Conservation (phyloP, 139 green algal species). For the Chlorella sorokiniana region DNA sequence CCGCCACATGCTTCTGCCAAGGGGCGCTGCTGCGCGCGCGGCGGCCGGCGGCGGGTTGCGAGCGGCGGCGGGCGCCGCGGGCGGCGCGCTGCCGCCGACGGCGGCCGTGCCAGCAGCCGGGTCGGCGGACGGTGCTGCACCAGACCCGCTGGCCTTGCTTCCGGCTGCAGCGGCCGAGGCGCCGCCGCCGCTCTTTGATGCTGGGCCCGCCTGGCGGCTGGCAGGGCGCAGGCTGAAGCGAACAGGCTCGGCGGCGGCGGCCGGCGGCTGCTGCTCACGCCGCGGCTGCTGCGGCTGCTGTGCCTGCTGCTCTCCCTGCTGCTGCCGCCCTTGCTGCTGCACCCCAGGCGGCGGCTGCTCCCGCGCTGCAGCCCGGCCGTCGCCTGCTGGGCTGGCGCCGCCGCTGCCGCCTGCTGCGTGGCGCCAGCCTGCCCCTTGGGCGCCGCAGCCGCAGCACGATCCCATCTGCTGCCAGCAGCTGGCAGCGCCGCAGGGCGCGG, state of each 20-base stretch:
- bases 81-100: no score
- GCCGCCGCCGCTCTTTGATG: not conserved
- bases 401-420: no score
- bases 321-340: no score
- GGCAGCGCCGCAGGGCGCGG: no score
- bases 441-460: no score
- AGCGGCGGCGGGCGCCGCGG: not conserved
- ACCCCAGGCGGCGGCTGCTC: no score
- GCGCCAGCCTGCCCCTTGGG: no score
- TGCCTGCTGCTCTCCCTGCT: not conserved
- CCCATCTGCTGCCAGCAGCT: no score
- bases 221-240: constrained; percentile 2
- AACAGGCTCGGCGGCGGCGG: not conserved
- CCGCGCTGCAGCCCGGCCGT: no score
- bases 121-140: no score
- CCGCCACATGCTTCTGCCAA: constrained; percentile 1
- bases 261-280: not conserved
- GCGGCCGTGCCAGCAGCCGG: no score
- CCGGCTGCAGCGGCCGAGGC: not conserved
- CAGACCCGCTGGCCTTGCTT: not conserved
- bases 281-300: not conserved
- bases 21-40: not conserved
- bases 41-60: not conserved
- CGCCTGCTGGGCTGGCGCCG: no score
- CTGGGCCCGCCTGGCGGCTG: not conserved